Evolutionary conservation across 2,329 filamentous ascomycete species (phyloP).

Genomic region (Cordyceps fumosorosea): DNA sequence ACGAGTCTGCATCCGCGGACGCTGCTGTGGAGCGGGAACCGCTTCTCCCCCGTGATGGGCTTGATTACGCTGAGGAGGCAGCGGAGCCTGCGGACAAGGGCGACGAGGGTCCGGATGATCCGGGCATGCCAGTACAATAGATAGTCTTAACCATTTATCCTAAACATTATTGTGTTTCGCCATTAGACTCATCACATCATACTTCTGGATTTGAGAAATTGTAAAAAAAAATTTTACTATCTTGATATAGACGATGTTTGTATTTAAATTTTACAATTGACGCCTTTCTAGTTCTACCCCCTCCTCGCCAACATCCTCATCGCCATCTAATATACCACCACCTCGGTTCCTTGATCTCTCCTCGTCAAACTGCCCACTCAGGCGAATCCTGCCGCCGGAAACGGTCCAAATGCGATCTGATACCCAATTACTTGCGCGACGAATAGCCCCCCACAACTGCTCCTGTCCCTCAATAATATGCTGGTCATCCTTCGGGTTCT

Average conservation of each 20-base stretch:
- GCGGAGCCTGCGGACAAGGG: slow-evolving; percentile 19
- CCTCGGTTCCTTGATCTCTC: slow-evolving; percentile 37
- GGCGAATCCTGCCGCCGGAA: slow-evolving; percentile 51
- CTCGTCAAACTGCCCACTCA: slow-evolving; percentile 36
- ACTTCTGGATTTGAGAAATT: neutral
- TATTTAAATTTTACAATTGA: slow-evolving; percentile 11
- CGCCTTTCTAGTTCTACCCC: slow-evolving; percentile 39
- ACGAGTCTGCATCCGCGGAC: slow-evolving; percentile 15
- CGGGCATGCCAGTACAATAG: slow-evolving; percentile 22
- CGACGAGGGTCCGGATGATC: slow-evolving; percentile 28
- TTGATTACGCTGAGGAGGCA: slow-evolving; percentile 14
- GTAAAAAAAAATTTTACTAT: neutral
- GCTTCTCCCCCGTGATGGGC: neutral
- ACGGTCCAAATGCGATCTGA: slow-evolving; percentile 45
- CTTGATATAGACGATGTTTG: neutral
- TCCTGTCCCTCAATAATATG: slow-evolving; percentile 54
- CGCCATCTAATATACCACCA: slow-evolving; percentile 34
- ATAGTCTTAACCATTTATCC: too few relatives aligned
- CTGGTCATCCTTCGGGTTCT: slow-evolving; percentile 59
- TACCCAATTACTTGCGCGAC: slow-evolving; percentile 50
- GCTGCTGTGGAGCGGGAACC: neutral
- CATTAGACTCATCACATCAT: too few relatives aligned
- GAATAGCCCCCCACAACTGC: slow-evolving; percentile 55
- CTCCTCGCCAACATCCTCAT: slow-evolving; percentile 35
- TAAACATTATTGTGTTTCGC: neutral